Base-by-base conservation (phyloP, 257 asterid genomes). In the Sherardia arvensis region DNA sequence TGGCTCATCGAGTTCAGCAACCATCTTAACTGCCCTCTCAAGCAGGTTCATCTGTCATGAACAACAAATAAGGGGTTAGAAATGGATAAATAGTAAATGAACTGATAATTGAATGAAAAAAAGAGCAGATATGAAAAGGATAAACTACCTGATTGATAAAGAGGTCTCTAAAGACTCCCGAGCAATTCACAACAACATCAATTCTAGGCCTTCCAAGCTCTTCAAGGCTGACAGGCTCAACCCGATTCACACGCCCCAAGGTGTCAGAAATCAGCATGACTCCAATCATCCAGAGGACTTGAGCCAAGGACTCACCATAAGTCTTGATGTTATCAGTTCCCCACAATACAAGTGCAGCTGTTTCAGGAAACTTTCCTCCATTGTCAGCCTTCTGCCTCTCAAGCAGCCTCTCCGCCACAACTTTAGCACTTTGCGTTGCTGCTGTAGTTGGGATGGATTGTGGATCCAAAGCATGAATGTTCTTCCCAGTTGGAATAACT, bases 161-260 rank as follows among this genome's bases (percentile, higher is more conserved):
- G 69, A 92, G 95, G 69, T 92, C 98, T 65, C 98, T 82, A 85
- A 91, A 91, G 43, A 91, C 98, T 59, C 96, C 98, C 3, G 96
- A 86, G 70, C 95, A 90, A 66, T 90, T 90, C 73, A 90, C 95
- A 36, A 90, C 97, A 2, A 83, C 97, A 72, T 90, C 94, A 28
- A 92, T 69, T 74, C 98, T 86, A 4, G 98, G 98, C 85, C 98
- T 83, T 54, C 94, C 97, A 7, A 88, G 97, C 84, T 92, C 98
- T 79, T 92, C 95, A 20, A 92, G 86, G 48, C 95, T 86, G 53
- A 92, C 95, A 0, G 73, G 23, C 67, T 92, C 97, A 7, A 88
- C 98, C 8, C 79, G 75, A 78, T 90, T 90, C 65, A 92, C 98
- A 5, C 97, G 88, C 32, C 98, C 97, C 15, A 92, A 77, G 8